Evolutionary conservation across 148 eudicot genomes (phyloP).

Genomic region (Fagopyrum esculentum): DNA sequence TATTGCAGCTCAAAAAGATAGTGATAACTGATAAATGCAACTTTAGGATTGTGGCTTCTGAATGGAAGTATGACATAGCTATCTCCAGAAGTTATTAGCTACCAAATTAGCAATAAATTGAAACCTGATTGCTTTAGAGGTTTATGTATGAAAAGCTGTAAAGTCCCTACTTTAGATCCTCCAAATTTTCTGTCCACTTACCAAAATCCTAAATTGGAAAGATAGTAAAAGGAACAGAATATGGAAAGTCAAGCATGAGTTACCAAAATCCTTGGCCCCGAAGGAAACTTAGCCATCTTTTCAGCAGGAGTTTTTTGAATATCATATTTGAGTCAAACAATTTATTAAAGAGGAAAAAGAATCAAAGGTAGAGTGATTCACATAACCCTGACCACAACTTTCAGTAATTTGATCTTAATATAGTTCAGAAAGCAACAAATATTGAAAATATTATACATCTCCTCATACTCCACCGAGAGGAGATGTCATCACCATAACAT

Average conservation of each 20-base stretch:
- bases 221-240: not conserved
- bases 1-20: no score
- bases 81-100: not conserved
- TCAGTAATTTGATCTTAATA: not conserved
- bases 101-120: not conserved
- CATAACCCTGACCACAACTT: not conserved
- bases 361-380: no score
- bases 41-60: not conserved
- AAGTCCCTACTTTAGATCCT: not conserved
- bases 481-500: not conserved
- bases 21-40: no score
- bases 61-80: not conserved
- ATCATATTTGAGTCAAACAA: not conserved
- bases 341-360: not conserved
- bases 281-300: not conserved
- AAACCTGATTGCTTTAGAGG: not conserved
- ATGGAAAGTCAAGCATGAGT: not conserved
- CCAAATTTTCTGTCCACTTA: not conserved
- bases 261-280: slow-evolving; percentile 25
- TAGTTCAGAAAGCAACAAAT: not conserved
- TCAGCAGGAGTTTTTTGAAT: slow-evolving; percentile 1
- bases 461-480: slow-evolving; percentile 1
- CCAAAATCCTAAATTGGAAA: not conserved
- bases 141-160: not conserved
- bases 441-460: not conserved